Percentiles rank a stretch among this genome's conserved stretches.
Evolutionary conservation across 2,329 filamentous ascomycete species (phyloP).

Genomic region (Exophiala lecanii-corni): DNA sequence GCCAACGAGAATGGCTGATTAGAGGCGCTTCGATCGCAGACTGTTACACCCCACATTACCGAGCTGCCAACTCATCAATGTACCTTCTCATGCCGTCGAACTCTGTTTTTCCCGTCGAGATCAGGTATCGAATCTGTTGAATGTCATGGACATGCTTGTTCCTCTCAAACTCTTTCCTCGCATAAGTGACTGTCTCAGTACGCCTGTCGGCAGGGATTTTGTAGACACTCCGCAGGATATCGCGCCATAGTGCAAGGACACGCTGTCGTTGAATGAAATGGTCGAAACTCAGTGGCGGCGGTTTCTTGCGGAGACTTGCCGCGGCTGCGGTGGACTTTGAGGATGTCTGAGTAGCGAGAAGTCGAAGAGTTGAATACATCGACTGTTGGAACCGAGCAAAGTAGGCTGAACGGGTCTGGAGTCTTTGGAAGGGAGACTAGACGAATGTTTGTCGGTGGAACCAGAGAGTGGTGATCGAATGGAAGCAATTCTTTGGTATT

Average conservation of each 20-base stretch:
- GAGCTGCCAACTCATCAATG: constrained; percentile 40
- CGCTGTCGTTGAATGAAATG: constrained; percentile 41
- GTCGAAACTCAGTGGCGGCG: constrained; percentile 22
- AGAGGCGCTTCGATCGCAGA: no score
- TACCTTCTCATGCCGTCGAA: constrained; percentile 45
- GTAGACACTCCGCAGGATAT: constrained; percentile 38
- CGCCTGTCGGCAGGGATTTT: constrained; percentile 37
- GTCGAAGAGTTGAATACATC: background rate
- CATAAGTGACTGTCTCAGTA: constrained; percentile 39
- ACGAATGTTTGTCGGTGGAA: no score
- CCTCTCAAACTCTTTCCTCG: constrained; percentile 41
- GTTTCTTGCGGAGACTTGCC: constrained; percentile 1
- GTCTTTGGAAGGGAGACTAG: no score
- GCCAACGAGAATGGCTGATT: no score
- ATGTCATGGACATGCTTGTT: constrained; percentile 40
- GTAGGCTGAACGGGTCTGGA: no score
- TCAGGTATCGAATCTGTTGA: constrained; percentile 42
- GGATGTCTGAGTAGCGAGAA: background rate
- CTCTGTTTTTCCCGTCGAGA: constrained; percentile 45
- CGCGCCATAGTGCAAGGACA: constrained; percentile 40
- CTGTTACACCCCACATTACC: no score
- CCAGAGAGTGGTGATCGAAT: no score
- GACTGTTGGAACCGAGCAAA: no score
- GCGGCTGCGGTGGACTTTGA: background rate
- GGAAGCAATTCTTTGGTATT: no score